Evolutionary conservation across 805 yeast species (phyloP).

Genomic region (Yarrowia alimentaria): DNA sequence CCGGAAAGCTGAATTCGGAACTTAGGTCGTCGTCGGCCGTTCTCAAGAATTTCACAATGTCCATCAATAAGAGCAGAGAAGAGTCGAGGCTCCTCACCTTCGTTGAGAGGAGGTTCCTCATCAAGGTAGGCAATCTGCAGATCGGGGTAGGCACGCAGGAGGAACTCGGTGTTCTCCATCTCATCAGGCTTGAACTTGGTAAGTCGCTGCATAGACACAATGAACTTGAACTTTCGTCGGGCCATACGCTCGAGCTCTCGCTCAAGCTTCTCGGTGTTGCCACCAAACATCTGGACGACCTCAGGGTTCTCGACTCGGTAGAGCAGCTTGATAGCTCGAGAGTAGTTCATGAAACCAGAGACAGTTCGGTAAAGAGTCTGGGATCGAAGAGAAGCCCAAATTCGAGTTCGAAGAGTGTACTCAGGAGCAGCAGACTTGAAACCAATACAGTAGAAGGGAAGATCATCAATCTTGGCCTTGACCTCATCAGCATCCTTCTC

Average conservation of each 20-base stretch:
- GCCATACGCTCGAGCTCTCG: conserved; percentile 88
- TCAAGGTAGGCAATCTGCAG: conserved; percentile 83
- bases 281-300: conserved; percentile 94
- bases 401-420: conserved; percentile 91
- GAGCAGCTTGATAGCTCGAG: conserved; percentile 89
- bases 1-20: conserved; percentile 79
- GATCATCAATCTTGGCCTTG: conserved; percentile 82
- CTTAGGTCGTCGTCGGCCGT: conserved; percentile 59
- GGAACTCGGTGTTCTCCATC: conserved; percentile 60
- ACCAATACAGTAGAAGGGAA: conserved; percentile 69
- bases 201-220: conserved; percentile 86
- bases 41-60: conserved; percentile 53
- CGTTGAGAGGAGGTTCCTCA: conserved; percentile 71
- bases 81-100: conserved; percentile 47
- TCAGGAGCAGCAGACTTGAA: conserved; percentile 98
- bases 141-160: conserved; percentile 73
- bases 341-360: conserved; percentile 97
- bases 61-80: conserved; percentile 74
- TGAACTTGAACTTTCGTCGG: conserved; percentile 70
- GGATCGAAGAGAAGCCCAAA: conserved; percentile 97
- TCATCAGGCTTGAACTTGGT: conserved; percentile 65
- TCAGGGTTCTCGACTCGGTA: conserved; percentile 95
- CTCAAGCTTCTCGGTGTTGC: conserved; percentile 95
- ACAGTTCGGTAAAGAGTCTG: conserved; percentile 96
- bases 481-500: conserved; percentile 66